Conservation (phyloP, 1,139 yeast genomes). For the Yamadazyma atmosphaerica region DNA sequence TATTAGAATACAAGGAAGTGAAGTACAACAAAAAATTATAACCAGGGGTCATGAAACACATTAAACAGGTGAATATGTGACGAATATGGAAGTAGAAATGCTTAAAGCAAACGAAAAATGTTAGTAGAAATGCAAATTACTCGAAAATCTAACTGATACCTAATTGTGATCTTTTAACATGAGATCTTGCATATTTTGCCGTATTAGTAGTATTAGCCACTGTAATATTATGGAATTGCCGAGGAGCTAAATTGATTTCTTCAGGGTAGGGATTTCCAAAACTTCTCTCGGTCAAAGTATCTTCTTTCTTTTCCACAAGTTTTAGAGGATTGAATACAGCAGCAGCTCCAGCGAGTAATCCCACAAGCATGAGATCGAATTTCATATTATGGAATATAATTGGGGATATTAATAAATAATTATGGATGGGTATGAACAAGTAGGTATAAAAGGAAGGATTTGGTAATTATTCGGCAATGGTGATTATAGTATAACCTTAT, state of each 20-base stretch:
- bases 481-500: too few species aligned
- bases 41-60: background rate
- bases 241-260: background rate
- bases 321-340: slow-evolving; percentile 9
- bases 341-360: slow-evolving; percentile 1
- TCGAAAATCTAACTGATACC: background rate
- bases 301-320: slow-evolving; percentile 3
- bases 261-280: slow-evolving; percentile 6
- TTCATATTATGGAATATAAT: slow-evolving; percentile 3
- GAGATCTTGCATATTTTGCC: background rate
- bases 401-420: background rate
- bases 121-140: background rate
- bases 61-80: background rate
- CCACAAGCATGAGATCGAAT: background rate
- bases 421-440: background rate
- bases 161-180: background rate
- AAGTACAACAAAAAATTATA: background rate
- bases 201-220: background rate
- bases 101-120: background rate
- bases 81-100: background rate
- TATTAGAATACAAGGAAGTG: background rate
- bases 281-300: slow-evolving; percentile 4
- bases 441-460: background rate
- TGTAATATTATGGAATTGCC: background rate
- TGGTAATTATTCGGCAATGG: too few species aligned